phyloP scores from a whole-genome alignment of 1,139 yeast species.

The Taphrina communis region DNA sequence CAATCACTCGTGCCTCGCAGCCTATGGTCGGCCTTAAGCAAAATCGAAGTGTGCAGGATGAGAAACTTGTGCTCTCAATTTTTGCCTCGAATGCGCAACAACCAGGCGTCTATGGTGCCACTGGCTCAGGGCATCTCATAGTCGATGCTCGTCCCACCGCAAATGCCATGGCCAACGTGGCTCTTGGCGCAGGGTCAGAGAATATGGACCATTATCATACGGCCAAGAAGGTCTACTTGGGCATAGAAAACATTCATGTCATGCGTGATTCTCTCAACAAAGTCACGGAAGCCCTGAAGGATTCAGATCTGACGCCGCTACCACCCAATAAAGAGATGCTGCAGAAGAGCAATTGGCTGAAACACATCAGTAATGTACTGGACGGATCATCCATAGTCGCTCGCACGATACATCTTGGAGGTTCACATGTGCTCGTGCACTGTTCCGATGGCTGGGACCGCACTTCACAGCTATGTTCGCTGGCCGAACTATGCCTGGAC shows the following conservation, averaged over 20 bases:
- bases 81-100: slow-evolving; percentile 57
- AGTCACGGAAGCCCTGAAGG: slow-evolving; percentile 63
- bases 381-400: slow-evolving; percentile 79
- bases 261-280: slow-evolving; percentile 82
- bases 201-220: slow-evolving; percentile 80
- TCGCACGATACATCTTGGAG: slow-evolving; percentile 78
- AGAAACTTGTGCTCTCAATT: slow-evolving; percentile 73
- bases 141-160: slow-evolving; percentile 92
- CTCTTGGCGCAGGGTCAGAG: slow-evolving; percentile 96
- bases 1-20: slow-evolving; percentile 88
- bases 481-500: slow-evolving; percentile 85
- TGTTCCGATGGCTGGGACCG: slow-evolving; percentile 99
- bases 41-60: slow-evolving; percentile 88
- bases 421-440: slow-evolving; percentile 82
- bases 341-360: slow-evolving; percentile 78
- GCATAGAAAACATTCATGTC: slow-evolving; percentile 93
- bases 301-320: slow-evolving; percentile 65
- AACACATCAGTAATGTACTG: slow-evolving; percentile 68
- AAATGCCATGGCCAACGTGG: slow-evolving; percentile 96
- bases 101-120: slow-evolving; percentile 47
- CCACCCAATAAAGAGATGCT: slow-evolving; percentile 58
- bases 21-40: slow-evolving; percentile 92
- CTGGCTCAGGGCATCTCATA: slow-evolving; percentile 65
- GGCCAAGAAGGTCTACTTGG: slow-evolving; percentile 75
- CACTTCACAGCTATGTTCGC: slow-evolving; percentile 84